Evolutionary conservation across 2,329 filamentous ascomycete species (phyloP).

Genomic region (Fusarium mundagurra): DNA sequence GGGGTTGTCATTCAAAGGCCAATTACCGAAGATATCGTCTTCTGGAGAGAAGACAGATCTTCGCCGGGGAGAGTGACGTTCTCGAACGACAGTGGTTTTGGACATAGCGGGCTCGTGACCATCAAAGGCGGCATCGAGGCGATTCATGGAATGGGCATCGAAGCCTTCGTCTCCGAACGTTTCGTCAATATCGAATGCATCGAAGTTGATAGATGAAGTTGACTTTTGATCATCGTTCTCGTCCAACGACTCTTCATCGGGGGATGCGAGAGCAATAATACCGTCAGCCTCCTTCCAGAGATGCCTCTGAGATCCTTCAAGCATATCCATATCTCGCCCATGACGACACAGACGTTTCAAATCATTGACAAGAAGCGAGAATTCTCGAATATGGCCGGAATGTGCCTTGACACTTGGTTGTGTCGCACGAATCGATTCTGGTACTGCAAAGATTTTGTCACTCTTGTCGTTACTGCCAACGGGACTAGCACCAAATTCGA

Average conservation of each 20-base stretch:
- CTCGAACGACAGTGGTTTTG: slow-evolving; percentile 63
- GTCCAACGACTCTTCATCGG: slow-evolving; percentile 66
- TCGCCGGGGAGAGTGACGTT: slow-evolving; percentile 62
- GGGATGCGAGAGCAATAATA: slow-evolving; percentile 84
- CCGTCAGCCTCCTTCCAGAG: slow-evolving; percentile 86
- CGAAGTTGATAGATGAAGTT: slow-evolving; percentile 52
- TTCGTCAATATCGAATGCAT: slow-evolving; percentile 54
- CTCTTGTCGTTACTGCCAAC: slow-evolving; percentile 50
- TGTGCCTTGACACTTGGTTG: slow-evolving; percentile 85
- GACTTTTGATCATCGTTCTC: slow-evolving; percentile 50
- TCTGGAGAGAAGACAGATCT: slow-evolving; percentile 73
- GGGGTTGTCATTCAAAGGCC: slow-evolving; percentile 53
- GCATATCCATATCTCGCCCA: slow-evolving; percentile 73
- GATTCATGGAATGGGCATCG: slow-evolving; percentile 56
- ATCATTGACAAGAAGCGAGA: slow-evolving; percentile 84
- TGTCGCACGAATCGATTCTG: slow-evolving; percentile 80
- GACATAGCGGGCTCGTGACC: slow-evolving; percentile 55
- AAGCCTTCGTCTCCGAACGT: slow-evolving; percentile 59
- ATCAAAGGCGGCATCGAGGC: slow-evolving; percentile 55
- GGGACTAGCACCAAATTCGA: slow-evolving; percentile 72
- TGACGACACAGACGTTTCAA: slow-evolving; percentile 80
- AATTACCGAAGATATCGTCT: slow-evolving; percentile 72
- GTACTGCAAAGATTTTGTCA: slow-evolving; percentile 59
- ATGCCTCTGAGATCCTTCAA: slow-evolving; percentile 65
- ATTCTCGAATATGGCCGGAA: slow-evolving; percentile 83